Base-by-base conservation (phyloP, 176 grass and related monocot genomes). In the Secale cereale region DNA sequence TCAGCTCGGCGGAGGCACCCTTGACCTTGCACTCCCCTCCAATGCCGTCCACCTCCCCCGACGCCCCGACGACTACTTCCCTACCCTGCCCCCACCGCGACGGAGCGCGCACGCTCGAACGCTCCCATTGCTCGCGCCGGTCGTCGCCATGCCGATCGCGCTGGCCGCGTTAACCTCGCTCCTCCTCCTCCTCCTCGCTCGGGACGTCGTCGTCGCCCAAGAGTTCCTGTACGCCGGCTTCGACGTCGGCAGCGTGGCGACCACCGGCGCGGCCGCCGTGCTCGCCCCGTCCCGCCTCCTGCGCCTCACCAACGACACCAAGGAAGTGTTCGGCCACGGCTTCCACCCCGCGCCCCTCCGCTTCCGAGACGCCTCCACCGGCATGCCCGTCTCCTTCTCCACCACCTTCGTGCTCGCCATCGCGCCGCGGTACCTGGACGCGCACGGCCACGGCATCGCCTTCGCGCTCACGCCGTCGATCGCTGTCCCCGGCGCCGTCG, bases 381-480 rank as follows among this genome's bases (percentile, higher is more conserved):
- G 33, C 33, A 8, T 10, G 33, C 88, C 85, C 2, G 84, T 79
- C 31, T 94, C 95, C 36, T 97, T 97, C 92, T 94, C 95, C 2
- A 93, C 92, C 15, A 39, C 77, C 41, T 93, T 97, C 75, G 92
- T 82, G 12, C 73, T 94, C 70, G 87, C 88, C 45, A 70, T 97
- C 45, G 92, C 84, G 13, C 90, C 95, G 0, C 92, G 92, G 63
- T 97, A 94, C 65, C 82, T 88, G 6, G 84, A 88, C 19, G 92
- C 92, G 91, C 3, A 92, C 26, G 95, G 92, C 4, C 95, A 97
- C 8, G 95, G 95, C 1, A 25, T 93, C 19, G 88, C 90, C n/a
- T 97, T 97, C 87, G 82, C 87, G 22, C 65, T 89, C 8, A 86
- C 88, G 6, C 81, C 86, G 41, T 90, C 54, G 76, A 50, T 54